Conservation (phyloP, 2,329 filamentous ascomycete genomes). For the Colletotrichum musicola region DNA sequence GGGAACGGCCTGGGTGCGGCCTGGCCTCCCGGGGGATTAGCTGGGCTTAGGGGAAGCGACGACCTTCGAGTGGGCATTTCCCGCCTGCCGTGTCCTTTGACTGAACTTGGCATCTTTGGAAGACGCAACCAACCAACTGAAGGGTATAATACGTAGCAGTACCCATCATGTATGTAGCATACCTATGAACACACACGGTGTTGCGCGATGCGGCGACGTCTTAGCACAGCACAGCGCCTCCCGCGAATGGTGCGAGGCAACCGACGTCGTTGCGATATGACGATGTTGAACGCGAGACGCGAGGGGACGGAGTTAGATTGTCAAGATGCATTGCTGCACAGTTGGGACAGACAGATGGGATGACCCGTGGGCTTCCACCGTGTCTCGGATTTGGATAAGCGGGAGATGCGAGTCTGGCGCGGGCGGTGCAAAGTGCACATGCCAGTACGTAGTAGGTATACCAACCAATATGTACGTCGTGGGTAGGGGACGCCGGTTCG, state of each 20-base stretch:
- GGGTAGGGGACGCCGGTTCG: slow-evolving; percentile 28
- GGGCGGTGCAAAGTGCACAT: not conserved
- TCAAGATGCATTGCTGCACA: slow-evolving; percentile 15
- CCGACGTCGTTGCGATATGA: not conserved
- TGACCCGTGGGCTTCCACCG: slow-evolving; percentile 19
- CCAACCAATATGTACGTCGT: too few species aligned
- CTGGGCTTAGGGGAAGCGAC: not conserved
- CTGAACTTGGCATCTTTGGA: slow-evolving; percentile 13
- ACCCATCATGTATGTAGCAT: too few species aligned
- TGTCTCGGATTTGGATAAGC: slow-evolving; percentile 33
- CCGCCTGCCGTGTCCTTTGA: slow-evolving; percentile 16
- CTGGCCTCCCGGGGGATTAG: slow-evolving; percentile 29
- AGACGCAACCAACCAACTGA: too few species aligned
- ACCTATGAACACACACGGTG: too few species aligned
- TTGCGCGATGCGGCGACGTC: too few species aligned
- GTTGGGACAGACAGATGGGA: slow-evolving; percentile 21
- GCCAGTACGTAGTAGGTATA: too few species aligned
- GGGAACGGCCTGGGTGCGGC: slow-evolving; percentile 13
- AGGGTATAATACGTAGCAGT: too few species aligned
- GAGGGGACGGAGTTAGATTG: slow-evolving; percentile 4
- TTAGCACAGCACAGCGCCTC: too few species aligned
- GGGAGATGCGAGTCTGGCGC: not conserved
- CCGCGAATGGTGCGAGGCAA: not conserved
- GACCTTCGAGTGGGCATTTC: slow-evolving; percentile 26
- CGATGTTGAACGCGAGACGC: slow-evolving; percentile 28